A percentile compares a stretch with the other conserved stretches of the same genome.
Conservation (phyloP, 73 alveolate species). For the Paramecium sonneborni region DNA sequence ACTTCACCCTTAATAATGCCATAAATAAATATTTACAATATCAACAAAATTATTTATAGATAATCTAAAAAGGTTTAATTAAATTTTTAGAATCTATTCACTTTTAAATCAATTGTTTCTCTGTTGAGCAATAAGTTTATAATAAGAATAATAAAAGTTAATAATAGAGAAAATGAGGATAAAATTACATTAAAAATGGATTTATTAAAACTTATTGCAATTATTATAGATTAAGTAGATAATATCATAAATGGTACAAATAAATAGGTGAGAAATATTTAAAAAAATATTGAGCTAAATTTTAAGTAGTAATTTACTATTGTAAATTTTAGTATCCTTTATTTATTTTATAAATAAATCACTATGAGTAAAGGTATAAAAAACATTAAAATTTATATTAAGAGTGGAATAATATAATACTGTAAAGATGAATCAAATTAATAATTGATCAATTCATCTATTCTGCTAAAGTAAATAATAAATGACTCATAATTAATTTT, state of each 20-base stretch:
- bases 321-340: not conserved
- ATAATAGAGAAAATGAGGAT: not conserved
- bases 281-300: not conserved
- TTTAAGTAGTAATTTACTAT: not conserved
- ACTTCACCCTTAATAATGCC: not conserved
- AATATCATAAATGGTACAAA: not conserved
- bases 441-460: not conserved
- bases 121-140: not conserved
- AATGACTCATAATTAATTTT: not conserved
- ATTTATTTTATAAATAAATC: not conserved
- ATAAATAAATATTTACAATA: not conserved
- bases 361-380: not conserved
- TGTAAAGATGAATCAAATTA: not conserved
- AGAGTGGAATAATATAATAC: not conserved
- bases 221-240: not conserved
- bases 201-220: not conserved
- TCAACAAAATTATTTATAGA: not conserved
- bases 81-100: not conserved
- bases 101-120: not conserved
- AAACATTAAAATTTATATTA: not conserved
- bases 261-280: not conserved
- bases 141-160: not conserved
- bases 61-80: constrained; percentile 3
- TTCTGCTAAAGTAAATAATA: not conserved
- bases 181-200: not conserved